A percentile compares a stretch with the other conserved stretches of the same genome.
phyloP scores from a whole-genome alignment of 2,329 filamentous ascomycete genomes.

The Akanthomyces muscarius region DNA sequence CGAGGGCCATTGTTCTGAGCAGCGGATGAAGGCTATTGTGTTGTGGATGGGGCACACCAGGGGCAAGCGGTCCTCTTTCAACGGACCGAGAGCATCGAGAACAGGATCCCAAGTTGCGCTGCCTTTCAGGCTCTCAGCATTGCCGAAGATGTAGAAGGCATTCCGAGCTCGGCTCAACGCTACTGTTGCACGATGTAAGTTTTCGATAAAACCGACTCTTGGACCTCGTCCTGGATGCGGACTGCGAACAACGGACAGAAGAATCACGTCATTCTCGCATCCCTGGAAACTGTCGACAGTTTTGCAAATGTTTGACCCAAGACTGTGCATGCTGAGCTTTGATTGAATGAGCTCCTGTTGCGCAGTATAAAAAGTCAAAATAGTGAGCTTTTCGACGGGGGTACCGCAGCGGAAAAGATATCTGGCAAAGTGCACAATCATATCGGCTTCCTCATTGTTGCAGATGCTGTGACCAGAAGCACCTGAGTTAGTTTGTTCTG shows the following conservation, averaged over 20 bases:
- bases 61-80: not conserved
- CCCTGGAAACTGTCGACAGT: conserved; percentile 91
- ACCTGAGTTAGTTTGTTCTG: conserved; percentile 59
- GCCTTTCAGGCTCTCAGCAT: conserved; percentile 52
- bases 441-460: conserved; percentile 69
- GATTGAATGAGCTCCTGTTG: conserved; percentile 65
- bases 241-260: conserved; percentile 77
- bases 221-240: conserved; percentile 38
- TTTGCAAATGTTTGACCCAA: conserved; percentile 43
- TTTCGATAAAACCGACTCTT: conserved; percentile 68
- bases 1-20: not conserved
- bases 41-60: not conserved
- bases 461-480: conserved; percentile 53
- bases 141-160: conserved; percentile 83
- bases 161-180: conserved; percentile 65
- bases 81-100: conserved; percentile 33
- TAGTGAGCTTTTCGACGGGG: conserved; percentile 59
- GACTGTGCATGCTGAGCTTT: conserved; percentile 32
- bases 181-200: conserved; percentile 56
- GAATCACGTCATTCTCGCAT: conserved; percentile 80
- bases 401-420: conserved; percentile 70
- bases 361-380: conserved; percentile 85
- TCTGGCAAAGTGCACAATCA: conserved; percentile 68
- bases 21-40: not conserved
- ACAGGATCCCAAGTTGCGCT: conserved; percentile 39